Base-by-base conservation (phyloP, 176 grass and related monocot species). In the Phoenix dactylifera region DNA sequence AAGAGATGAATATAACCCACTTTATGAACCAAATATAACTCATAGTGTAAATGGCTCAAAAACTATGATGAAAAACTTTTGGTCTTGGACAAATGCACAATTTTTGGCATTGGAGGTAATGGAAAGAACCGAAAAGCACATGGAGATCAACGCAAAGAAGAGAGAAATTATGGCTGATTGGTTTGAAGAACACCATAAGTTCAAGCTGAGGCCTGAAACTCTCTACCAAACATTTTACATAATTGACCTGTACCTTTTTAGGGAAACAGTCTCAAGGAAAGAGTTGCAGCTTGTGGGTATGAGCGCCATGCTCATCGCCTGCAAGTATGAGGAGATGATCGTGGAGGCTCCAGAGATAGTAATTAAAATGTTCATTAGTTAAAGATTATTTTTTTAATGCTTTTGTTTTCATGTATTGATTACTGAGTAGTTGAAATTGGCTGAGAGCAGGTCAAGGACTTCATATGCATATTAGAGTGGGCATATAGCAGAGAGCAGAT, bases 111-210 rank as follows among this genome's bases (percentile, higher is more conserved):
- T n/a, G n/a, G n/a, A n/a, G n/a, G n/a, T n/a, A n/a, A n/a, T n/a
- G n/a, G n/a, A n/a, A n/a, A n/a, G n/a, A n/a, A n/a, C n/a, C n/a
- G n/a, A n/a, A n/a, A n/a, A n/a, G n/a, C n/a, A n/a, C n/a, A n/a
- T n/a, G n/a, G 50, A 66, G 64, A 53, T 66, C 64, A 66, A 66
- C 5, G 64, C n/a, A 16, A 66, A 53, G 48, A 66, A 52, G 49
- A 66, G 63, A 53, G 48, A 49, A 7, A 53, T 53, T 28, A 49
- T 66, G 23, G 50, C 63, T 5, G 49, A 66, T 49, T 66, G 63
- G 63, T 14, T 53, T 9, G 63, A 66, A 53, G 63, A 53, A 20
- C 49, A 66, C 50, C 49, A 66, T 7, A 66, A 52, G 16, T 66
- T 66, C 4, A 24, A 54, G 17, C 16, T 66, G 49, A 66, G 18